Base-by-base conservation (phyloP, 2,329 filamentous ascomycete species). In the Aspergillus intermedius region DNA sequence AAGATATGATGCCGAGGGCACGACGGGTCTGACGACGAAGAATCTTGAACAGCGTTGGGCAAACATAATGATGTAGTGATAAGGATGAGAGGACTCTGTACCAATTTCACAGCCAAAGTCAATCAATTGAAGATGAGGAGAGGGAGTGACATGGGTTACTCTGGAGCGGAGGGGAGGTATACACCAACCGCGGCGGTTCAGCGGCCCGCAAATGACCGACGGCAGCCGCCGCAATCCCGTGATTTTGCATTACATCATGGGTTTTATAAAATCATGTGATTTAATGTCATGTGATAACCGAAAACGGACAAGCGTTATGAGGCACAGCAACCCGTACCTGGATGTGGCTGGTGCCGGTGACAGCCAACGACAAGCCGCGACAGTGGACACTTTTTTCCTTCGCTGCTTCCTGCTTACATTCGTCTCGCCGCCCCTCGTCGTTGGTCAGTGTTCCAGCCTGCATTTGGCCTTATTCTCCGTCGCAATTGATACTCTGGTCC, bases 41-140 rank as follows among this genome's bases (percentile, higher is more conserved):
- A 87, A 79, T 65, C 81, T 77, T 61, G 86, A 68, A 58, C 75
- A 77, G 59, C 80, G 77, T 47, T 61, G 62, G 48, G 65, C 59
- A 50, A 72, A 66, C 69, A 71, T 72, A 46, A 39, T 62, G 56
- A 42, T 46, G 10, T 41, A 46, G 44, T 32, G 6, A 22, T 23
- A 5, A 21, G 21, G 12, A 22, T 17, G 34, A 23, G 9, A 42
- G 8, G 10, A 12, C 10, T 4, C 9, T 30, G 25, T 30, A 10
- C 10, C 25, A 30, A 30, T 30, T 12, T 4, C 25, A 12, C 25
- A 10, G 4, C 5, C 25, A 12, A 9, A 30, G 25, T 12, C 25
- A 28, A 10, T 28, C 25, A 12, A 30, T 30, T 12, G 10, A 30
- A 10, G 23, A 25, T 22, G 41, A 39, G 34, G 19, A 39, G 25